A percentile compares a stretch with the other conserved stretches of the same genome.
Conservation (phyloP, 1,284 basidiomycete species). For the Cutaneotrichosporon sp. region DNA sequence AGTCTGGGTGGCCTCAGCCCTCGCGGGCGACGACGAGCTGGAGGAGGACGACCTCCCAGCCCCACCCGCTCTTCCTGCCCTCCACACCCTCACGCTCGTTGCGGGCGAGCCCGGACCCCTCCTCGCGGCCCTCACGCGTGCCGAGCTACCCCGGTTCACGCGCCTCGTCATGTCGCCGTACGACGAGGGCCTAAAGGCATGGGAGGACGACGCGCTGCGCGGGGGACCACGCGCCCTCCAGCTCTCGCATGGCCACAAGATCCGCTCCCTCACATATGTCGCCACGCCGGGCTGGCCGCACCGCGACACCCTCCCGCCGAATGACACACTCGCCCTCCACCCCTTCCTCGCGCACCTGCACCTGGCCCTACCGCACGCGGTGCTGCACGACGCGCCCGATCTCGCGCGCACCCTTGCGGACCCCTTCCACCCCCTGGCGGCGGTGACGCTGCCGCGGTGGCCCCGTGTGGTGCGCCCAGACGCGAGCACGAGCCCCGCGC, state of each 20-base stretch:
- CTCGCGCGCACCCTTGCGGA: slow-evolving; percentile 10
- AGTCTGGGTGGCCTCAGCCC: slow-evolving; percentile 58
- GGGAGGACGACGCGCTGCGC: slow-evolving; percentile 20
- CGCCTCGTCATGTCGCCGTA: slow-evolving; percentile 65
- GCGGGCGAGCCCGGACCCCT: slow-evolving; percentile 68
- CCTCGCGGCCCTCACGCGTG: slow-evolving; percentile 62
- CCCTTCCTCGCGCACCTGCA: slow-evolving; percentile 48
- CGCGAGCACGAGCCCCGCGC: slow-evolving; percentile 9
- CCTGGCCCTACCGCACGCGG: slow-evolving; percentile 40
- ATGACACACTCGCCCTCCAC: slow-evolving; percentile 31
- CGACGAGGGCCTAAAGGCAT: not conserved
- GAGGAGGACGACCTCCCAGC: slow-evolving; percentile 5
- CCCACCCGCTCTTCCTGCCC: slow-evolving; percentile 56
- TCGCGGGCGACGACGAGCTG: slow-evolving; percentile 7
- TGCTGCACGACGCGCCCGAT: slow-evolving; percentile 28
- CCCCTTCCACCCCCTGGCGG: slow-evolving; percentile 58
- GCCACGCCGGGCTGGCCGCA: slow-evolving; percentile 65
- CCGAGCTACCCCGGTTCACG: slow-evolving; percentile 65
- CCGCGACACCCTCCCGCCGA: slow-evolving; percentile 65
- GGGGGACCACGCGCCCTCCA: slow-evolving; percentile 65
- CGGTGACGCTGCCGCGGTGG: slow-evolving; percentile 65
- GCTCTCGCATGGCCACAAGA: slow-evolving; percentile 61
- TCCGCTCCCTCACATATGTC: slow-evolving; percentile 64
- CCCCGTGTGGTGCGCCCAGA: slow-evolving; percentile 15
- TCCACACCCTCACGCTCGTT: slow-evolving; percentile 67